Percentiles rank a stretch among this genome's conserved stretches.
phyloP scores from a whole-genome alignment of 2,329 filamentous ascomycete genomes.

The Dothideomycetes sp. region DNA sequence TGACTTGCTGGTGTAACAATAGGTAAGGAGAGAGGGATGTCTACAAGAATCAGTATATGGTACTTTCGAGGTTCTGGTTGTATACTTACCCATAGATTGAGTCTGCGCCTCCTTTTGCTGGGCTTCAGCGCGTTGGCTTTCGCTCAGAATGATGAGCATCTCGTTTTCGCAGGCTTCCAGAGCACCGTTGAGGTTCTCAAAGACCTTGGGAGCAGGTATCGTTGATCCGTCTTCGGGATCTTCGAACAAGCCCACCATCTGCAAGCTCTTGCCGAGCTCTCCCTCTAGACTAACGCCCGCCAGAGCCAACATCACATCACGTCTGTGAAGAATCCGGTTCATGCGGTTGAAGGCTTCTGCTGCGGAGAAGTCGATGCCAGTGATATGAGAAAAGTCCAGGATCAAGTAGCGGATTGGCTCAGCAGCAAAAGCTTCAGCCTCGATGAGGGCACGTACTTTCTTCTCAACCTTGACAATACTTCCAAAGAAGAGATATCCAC shows the following conservation, averaged over 20 bases:
- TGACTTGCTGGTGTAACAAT: constrained; percentile 7
- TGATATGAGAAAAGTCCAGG: constrained; percentile 80
- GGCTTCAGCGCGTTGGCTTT: constrained; percentile 21
- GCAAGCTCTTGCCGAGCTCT: constrained; percentile 66
- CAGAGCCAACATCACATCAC: constrained; percentile 70
- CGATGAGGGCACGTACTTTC: constrained; percentile 70
- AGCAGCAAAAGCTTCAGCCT: constrained; percentile 68
- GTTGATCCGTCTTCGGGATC: constrained; percentile 59
- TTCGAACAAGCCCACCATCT: constrained; percentile 73
- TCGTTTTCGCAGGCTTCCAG: constrained; percentile 94
- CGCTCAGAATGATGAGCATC: constrained; percentile 50
- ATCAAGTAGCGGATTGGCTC: constrained; percentile 83
- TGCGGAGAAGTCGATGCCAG: constrained; percentile 89
- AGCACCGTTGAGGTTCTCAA: constrained; percentile 84
- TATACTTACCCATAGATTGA: constrained; percentile 29
- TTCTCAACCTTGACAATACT: constrained; percentile 94
- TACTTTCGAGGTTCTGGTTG: no score
- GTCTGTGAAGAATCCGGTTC: constrained; percentile 69
- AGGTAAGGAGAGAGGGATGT: constrained; percentile 13
- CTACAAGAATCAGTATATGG: neutral
- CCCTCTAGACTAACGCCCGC: constrained; percentile 71
- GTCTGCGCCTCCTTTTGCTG: constrained; percentile 39
- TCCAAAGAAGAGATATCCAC: constrained; percentile 95
- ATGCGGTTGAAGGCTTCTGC: constrained; percentile 92
- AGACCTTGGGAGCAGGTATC: constrained; percentile 49